These are phyloP conservation scores for Xylaria sp. DNA, from an alignment of 2,329 filamentous ascomycete genomes.

Conservation along the genomic window DNA sequence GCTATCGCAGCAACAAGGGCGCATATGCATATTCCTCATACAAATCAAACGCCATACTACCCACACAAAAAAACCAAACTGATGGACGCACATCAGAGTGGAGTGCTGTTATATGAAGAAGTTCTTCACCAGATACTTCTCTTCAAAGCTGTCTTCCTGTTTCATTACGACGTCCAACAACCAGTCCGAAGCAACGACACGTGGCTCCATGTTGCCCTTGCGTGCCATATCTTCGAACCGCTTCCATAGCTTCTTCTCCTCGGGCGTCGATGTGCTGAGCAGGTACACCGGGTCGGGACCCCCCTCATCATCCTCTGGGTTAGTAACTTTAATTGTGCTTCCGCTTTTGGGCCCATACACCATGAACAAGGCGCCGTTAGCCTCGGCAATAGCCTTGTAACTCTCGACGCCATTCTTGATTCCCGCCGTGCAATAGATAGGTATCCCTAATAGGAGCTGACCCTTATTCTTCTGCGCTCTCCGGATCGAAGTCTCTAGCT, in stretches of 20 bases:
- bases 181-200: conserved; percentile 90
- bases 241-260: conserved; percentile 80
- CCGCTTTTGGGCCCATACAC: conserved; percentile 80
- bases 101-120: conserved; percentile 51
- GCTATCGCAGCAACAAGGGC: conserved; percentile 5
- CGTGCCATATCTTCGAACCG: conserved; percentile 83
- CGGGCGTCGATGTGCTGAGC: conserved; percentile 73
- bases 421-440: conserved; percentile 84
- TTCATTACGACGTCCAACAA: conserved; percentile 88
- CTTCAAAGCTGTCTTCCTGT: conserved; percentile 78
- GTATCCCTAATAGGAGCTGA: conserved; percentile 77
- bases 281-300: conserved; percentile 82
- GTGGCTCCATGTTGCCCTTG: conserved; percentile 80
- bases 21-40: conserved; percentile 10
- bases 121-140: conserved; percentile 67
- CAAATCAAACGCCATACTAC: conserved; percentile 37
- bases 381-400: conserved; percentile 85
- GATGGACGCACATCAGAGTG: background rate
- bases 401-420: conserved; percentile 85
- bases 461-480: conserved; percentile 82
- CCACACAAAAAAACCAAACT: conserved; percentile 20
- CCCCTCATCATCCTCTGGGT: conserved; percentile 69
- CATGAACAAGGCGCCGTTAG: conserved; percentile 87
- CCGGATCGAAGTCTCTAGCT: conserved; percentile 72
- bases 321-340: conserved; percentile 72